Conservation (phyloP, 345 rosid genomes). For the Lepidium aucheri region DNA sequence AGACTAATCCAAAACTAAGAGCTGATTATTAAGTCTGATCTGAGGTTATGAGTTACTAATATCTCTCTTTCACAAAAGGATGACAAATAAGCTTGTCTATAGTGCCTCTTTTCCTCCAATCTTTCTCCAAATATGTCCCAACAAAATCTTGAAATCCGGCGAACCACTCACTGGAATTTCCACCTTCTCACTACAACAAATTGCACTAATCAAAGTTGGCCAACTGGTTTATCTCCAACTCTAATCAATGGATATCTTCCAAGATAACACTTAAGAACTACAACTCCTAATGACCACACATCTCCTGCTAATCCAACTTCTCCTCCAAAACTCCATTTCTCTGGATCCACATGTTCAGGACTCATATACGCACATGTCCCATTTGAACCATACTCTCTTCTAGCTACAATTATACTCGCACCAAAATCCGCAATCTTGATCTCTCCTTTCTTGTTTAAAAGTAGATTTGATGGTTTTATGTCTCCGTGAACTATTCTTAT, state of each 20-base stretch:
- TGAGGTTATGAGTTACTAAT: too few species aligned
- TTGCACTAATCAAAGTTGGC: conserved; percentile 43
- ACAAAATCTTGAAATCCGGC: conserved; percentile 36
- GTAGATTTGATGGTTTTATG: conserved; percentile 60
- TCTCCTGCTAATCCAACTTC: conserved; percentile 48
- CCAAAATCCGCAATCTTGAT: conserved; percentile 71
- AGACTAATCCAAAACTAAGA: too few species aligned
- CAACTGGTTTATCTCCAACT: conserved; percentile 48
- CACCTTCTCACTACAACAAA: conserved; percentile 41
- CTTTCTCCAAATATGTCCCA: conserved; percentile 50
- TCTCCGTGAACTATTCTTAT: conserved; percentile 58
- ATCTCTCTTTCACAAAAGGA: conserved; percentile 34
- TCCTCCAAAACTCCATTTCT: conserved; percentile 35
- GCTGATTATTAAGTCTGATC: too few species aligned
- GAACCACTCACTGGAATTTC: conserved; percentile 45
- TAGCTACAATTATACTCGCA: conserved; percentile 38
- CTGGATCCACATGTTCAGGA: conserved; percentile 56
- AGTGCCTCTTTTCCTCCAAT: conserved; percentile 51
- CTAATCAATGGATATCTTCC: conserved; percentile 56
- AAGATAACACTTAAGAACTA: conserved; percentile 47
- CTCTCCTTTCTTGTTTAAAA: conserved; percentile 39
- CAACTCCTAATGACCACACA: conserved; percentile 62
- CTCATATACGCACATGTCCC: conserved; percentile 78
- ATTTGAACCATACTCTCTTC: conserved; percentile 21
- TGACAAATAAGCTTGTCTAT: conserved; percentile 51